A percentile compares a stretch with the other conserved stretches of the same genome.
These are phyloP conservation scores for Rhizoclosmatium globosum DNA, from an alignment of 192 early-diverging fungal species.

Conservation along the genomic window DNA sequence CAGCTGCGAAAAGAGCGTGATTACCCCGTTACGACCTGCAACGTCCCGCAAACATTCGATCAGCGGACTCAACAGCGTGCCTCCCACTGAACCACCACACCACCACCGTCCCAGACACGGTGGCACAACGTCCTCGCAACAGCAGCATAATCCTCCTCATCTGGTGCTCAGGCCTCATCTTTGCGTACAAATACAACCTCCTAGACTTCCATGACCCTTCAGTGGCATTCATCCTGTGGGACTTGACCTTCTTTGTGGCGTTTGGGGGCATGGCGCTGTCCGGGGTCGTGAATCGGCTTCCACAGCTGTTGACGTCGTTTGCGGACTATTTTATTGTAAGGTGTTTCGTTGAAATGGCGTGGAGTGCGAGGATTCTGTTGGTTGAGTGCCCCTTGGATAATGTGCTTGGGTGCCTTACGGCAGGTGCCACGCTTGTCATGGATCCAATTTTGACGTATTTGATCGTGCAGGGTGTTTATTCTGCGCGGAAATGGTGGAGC, in stretches of 20 bases:
- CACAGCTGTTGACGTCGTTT: neutral
- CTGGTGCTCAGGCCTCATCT: neutral
- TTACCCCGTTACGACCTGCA: neutral
- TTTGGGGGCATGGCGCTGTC: neutral
- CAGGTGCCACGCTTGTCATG: neutral
- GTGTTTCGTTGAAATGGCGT: neutral
- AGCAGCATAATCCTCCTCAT: neutral
- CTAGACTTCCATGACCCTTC: neutral
- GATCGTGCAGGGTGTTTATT: neutral
- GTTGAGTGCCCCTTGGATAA: neutral
- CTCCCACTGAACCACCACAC: neutral
- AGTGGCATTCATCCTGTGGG: neutral
- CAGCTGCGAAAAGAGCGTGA: too few relatives aligned
- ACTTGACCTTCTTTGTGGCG: neutral
- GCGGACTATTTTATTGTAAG: neutral
- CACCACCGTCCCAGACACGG: neutral
- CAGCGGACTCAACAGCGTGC: neutral
- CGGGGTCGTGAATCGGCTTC: neutral
- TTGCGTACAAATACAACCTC: neutral
- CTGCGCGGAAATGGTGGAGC: neutral
- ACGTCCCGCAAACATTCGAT: too few relatives aligned
- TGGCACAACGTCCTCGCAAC: neutral
- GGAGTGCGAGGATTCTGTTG: neutral
- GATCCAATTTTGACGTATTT: slow-evolving; percentile 4
- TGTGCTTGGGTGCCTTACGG: neutral